Conservation (phyloP, 2,329 filamentous ascomycete genomes). For the Aspergillus latus region DNA sequence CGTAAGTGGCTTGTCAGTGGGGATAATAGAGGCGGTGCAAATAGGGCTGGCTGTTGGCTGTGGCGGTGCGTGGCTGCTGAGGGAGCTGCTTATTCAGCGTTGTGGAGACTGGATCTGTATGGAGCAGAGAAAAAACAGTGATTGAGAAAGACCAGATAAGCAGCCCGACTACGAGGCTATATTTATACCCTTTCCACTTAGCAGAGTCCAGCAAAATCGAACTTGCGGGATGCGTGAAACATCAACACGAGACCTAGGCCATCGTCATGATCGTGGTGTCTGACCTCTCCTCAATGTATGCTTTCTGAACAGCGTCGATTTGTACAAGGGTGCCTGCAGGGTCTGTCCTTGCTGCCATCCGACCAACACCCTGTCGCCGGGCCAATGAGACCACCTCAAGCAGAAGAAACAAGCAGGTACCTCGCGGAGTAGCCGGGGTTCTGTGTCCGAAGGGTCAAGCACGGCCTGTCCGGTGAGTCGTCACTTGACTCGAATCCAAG, state of each 20-base stretch:
- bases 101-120: neutral
- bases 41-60: conserved; percentile 10
- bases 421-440: neutral
- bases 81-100: neutral
- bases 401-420: neutral
- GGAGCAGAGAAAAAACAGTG: neutral
- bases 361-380: neutral
- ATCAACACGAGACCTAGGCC: conserved; percentile 3
- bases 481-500: conserved; percentile 10
- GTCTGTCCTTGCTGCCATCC: neutral
- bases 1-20: conserved; percentile 19
- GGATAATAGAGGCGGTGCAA: conserved; percentile 18
- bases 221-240: neutral
- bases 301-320: neutral
- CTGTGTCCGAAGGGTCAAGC: neutral
- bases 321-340: conserved; percentile 16
- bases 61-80: neutral
- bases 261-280: conserved; percentile 17
- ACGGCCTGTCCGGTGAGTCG: conserved; percentile 10
- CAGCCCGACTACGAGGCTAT: conserved; percentile 13
- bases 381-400: neutral
- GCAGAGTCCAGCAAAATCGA: neutral
- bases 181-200: conserved; percentile 1
- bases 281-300: conserved; percentile 14
- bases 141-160: neutral